Evolutionary conservation across 2,329 filamentous ascomycete species (phyloP).

Genomic region (Zymoseptoria tritici): DNA sequence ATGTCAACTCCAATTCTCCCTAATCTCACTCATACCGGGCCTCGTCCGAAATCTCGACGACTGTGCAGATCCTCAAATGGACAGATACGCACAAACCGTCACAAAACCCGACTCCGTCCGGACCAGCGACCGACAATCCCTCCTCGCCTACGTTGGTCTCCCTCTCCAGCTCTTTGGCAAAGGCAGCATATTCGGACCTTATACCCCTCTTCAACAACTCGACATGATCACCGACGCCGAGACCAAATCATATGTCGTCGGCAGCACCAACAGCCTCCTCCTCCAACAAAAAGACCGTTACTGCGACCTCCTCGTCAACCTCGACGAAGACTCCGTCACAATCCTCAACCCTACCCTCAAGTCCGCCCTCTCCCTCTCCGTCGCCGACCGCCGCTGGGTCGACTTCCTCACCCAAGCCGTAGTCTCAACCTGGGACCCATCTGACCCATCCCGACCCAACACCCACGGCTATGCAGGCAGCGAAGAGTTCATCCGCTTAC

Average conservation of each 20-base stretch:
- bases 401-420: constrained; percentile 90
- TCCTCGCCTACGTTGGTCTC: constrained; percentile 89
- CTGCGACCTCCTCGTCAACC: constrained; percentile 91
- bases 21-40: constrained; percentile 90
- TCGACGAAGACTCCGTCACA: constrained; percentile 80
- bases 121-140: constrained; percentile 83
- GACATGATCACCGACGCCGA: constrained; percentile 88
- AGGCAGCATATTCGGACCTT: constrained; percentile 91
- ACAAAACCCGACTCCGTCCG: constrained; percentile 74
- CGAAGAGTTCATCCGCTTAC: constrained; percentile 92
- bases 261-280: constrained; percentile 89
- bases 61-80: constrained; percentile 86
- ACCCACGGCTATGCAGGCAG: constrained; percentile 92
- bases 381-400: constrained; percentile 89
- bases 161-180: constrained; percentile 93
- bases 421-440: constrained; percentile 92
- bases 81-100: constrained; percentile 69
- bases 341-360: constrained; percentile 75
- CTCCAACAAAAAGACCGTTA: constrained; percentile 93
- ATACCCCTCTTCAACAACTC: constrained; percentile 91
- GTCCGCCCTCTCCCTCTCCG: constrained; percentile 67
- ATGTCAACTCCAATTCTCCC: constrained; percentile 97
- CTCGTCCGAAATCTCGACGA: constrained; percentile 88
- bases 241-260: constrained; percentile 95
- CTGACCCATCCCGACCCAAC: constrained; percentile 81